phyloP scores from a whole-genome alignment of 169 alveolate genomes.

The Plasmodium gallinaceum region DNA sequence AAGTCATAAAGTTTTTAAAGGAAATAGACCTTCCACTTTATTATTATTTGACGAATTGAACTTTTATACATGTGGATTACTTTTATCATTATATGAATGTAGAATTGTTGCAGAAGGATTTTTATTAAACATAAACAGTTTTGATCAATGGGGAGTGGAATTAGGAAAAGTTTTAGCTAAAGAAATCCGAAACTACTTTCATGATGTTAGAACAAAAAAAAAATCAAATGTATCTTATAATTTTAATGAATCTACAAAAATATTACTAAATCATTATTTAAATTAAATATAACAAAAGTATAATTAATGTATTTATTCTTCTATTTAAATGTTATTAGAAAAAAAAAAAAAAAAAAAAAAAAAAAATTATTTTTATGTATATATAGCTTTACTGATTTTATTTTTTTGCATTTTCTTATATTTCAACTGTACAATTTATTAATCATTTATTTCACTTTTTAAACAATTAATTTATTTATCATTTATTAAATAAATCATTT shows the following conservation, averaged over 20 bases:
- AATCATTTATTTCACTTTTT: too few relatives aligned
- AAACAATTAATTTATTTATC: too few relatives aligned
- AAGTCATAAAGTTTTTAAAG: slow-evolving; percentile 95
- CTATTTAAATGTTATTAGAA: too few relatives aligned
- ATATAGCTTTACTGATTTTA: too few relatives aligned
- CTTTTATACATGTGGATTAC: slow-evolving; percentile 94
- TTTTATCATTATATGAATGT: slow-evolving; percentile 98
- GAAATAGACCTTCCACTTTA: slow-evolving; percentile 96
- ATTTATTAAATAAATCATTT: too few relatives aligned
- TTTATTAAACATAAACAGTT: slow-evolving; percentile 96
- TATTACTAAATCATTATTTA: slow-evolving; percentile 30
- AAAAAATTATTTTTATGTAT: too few relatives aligned
- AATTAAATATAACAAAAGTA: neutral
- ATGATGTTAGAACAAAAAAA: slow-evolving; percentile 32
- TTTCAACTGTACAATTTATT: too few relatives aligned
- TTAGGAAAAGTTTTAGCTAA: slow-evolving; percentile 90
- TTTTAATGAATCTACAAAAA: slow-evolving; percentile 72
- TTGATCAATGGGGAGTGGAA: slow-evolving; percentile 99
- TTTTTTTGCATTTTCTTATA: too few relatives aligned
- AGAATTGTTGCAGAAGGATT: slow-evolving; percentile 98
- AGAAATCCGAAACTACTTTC: slow-evolving; percentile 81
- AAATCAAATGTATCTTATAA: neutral
- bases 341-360: too few relatives aligned
- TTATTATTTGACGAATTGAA: slow-evolving; percentile 90
- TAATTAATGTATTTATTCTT: too few relatives aligned